A percentile compares a stretch with the other conserved stretches of the same genome.
Evolutionary conservation across 306 rosid species (phyloP).

Genomic region (Vigna angularis): DNA sequence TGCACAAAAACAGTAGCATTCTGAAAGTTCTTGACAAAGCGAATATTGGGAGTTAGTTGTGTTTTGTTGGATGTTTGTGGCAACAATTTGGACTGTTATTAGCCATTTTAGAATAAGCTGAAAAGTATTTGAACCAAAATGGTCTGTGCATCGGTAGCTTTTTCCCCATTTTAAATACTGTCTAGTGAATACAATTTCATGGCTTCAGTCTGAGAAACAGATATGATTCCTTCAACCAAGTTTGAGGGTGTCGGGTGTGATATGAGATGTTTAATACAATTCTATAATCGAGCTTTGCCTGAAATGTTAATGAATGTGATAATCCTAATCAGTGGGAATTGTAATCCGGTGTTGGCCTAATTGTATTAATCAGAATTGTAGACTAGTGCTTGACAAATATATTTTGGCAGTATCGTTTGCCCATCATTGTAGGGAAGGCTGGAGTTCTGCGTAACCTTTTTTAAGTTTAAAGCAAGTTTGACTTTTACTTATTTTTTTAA

Average conservation of each 20-base stretch:
- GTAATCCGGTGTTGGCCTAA: too few relatives aligned
- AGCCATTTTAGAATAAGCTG: conserved; percentile 45
- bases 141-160: conserved; percentile 37
- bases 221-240: neutral
- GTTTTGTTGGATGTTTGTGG: conserved; percentile 36
- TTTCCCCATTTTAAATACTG: conserved; percentile 2
- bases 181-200: conserved; percentile 25
- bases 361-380: too few relatives aligned
- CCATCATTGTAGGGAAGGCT: too few relatives aligned
- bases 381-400: too few relatives aligned
- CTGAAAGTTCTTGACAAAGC: conserved; percentile 45
- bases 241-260: neutral
- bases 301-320: neutral
- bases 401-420: too few relatives aligned
- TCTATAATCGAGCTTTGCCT: neutral
- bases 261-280: conserved; percentile 5
- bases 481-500: too few relatives aligned
- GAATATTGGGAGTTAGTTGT: conserved; percentile 33
- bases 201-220: conserved; percentile 21
- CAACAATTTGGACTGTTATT: conserved; percentile 38
- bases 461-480: too few relatives aligned
- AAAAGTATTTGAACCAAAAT: conserved; percentile 37
- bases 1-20: conserved; percentile 50
- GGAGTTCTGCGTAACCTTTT: too few relatives aligned
- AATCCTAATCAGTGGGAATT: too few relatives aligned